A percentile compares a stretch with the other conserved stretches of the same genome.
These are phyloP conservation scores for Sporobolomyces phaffii DNA, from an alignment of 768 basidiomycete species.

Conservation along the genomic window DNA sequence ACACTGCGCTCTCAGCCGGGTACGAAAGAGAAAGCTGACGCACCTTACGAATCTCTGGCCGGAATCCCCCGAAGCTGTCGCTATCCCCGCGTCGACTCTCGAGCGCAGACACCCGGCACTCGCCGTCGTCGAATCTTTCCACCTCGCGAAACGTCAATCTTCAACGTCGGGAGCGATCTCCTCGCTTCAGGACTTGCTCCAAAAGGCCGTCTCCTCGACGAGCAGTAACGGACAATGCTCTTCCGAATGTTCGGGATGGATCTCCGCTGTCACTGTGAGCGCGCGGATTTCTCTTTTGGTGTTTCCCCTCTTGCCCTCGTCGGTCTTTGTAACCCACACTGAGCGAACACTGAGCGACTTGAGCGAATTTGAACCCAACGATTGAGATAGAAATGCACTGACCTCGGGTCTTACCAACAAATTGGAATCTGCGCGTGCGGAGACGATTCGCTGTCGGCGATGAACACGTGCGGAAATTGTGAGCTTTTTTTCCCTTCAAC, in stretches of 20 bases:
- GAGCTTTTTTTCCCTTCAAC: background rate
- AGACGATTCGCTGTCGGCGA: background rate
- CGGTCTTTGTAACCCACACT: too few species aligned
- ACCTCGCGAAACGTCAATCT: background rate
- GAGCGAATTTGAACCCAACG: too few species aligned
- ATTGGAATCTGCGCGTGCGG: background rate
- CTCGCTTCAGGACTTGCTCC: background rate
- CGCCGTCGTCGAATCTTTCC: background rate
- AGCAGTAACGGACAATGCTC: background rate
- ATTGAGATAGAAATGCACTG: background rate
- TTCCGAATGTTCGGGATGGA: background rate
- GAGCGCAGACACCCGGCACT: background rate
- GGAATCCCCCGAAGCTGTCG: background rate
- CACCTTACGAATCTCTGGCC: too few species aligned
- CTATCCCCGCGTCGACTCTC: background rate
- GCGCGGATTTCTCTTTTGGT: background rate
- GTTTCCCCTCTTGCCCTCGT: too few species aligned
- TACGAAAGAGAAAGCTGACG: too few species aligned
- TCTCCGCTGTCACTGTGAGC: background rate
- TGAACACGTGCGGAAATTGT: constrained; percentile 1
- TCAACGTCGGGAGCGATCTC: background rate
- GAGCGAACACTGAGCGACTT: too few species aligned
- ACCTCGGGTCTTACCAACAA: background rate
- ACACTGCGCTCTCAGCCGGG: too few species aligned
- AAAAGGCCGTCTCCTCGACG: background rate